Conservation (phyloP, 148 eudicot genomes). For the Persicaria tinctoria region DNA sequence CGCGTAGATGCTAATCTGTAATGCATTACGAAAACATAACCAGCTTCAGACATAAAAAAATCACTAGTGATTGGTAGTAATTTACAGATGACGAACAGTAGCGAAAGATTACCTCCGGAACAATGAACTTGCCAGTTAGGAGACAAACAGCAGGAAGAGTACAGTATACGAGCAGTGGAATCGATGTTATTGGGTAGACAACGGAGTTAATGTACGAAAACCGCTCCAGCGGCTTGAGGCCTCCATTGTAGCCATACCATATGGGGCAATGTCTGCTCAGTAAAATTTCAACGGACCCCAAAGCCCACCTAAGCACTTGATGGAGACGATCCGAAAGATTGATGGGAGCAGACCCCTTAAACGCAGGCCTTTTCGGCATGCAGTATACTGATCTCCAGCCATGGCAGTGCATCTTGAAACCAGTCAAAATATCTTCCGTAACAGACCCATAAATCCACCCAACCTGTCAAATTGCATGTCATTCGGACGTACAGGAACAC, state of each 20-base stretch:
- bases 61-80: background rate
- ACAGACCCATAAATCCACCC: slow-evolving; percentile 99
- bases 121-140: slow-evolving; percentile 87
- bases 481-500: background rate
- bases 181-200: slow-evolving; percentile 83
- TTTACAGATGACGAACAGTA: background rate
- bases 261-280: slow-evolving; percentile 86
- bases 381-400: slow-evolving; percentile 98
- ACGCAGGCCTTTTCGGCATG: slow-evolving; percentile 81
- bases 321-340: slow-evolving; percentile 95
- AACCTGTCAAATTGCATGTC: slow-evolving; percentile 33
- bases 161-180: slow-evolving; percentile 80
- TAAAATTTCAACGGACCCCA: slow-evolving; percentile 90
- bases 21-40: background rate
- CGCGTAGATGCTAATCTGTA: slow-evolving; percentile 95
- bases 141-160: slow-evolving; percentile 92
- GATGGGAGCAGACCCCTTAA: slow-evolving; percentile 95
- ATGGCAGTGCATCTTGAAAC: slow-evolving; percentile 97
- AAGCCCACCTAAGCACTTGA: slow-evolving; percentile 94
- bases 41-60: background rate
- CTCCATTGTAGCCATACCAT: slow-evolving; percentile 87
- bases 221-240: slow-evolving; percentile 80
- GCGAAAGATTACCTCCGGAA: slow-evolving; percentile 59
- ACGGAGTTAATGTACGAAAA: slow-evolving; percentile 84
- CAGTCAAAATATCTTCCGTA: slow-evolving; percentile 93